Conservation (phyloP, 345 rosid genomes). For the Passiflora organensis region DNA sequence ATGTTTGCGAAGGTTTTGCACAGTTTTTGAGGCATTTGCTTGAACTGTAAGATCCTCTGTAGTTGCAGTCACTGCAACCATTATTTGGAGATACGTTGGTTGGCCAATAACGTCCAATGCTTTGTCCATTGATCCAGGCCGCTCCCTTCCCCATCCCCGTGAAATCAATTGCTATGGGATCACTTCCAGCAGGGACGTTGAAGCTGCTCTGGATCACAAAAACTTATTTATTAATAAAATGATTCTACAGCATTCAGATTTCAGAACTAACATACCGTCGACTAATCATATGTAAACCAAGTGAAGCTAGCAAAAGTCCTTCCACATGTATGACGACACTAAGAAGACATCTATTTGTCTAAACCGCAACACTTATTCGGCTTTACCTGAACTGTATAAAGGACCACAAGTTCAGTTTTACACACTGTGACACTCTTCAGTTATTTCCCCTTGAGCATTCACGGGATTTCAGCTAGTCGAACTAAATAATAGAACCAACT, state of each 20-base stretch:
- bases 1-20: constrained; percentile 77
- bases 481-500: too few species aligned
- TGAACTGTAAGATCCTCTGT: constrained; percentile 65
- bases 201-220: constrained; percentile 51
- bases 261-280: too few species aligned
- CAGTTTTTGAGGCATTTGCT: constrained; percentile 78
- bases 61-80: constrained; percentile 69
- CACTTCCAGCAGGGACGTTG: constrained; percentile 59
- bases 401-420: too few species aligned
- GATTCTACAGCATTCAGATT: background rate
- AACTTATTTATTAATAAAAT: background rate
- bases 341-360: too few species aligned
- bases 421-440: too few species aligned
- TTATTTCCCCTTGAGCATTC: too few species aligned
- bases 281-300: too few species aligned
- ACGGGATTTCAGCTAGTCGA: too few species aligned
- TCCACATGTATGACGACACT: too few species aligned
- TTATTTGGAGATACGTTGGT: constrained; percentile 37
- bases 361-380: too few species aligned
- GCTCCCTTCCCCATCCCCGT: constrained; percentile 88
- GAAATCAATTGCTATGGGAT: constrained; percentile 80
- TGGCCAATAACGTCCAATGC: constrained; percentile 97
- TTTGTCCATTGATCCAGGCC: constrained; percentile 97
- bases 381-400: too few species aligned
- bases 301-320: too few species aligned